phyloP scores from a whole-genome alignment of 257 asterid species.

The Craterostigma plantagineum region DNA sequence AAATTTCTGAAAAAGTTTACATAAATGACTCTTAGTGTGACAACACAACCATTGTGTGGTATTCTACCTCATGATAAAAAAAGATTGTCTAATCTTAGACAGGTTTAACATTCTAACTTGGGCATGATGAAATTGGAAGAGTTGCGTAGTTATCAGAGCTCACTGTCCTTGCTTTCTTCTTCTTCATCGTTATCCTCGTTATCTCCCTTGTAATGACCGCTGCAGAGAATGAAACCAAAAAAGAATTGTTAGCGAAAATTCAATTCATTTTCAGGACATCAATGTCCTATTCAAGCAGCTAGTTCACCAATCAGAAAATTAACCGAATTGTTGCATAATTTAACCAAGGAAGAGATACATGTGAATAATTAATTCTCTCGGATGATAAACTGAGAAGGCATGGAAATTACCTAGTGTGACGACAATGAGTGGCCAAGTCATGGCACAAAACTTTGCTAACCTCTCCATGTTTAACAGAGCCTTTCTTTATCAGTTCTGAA shows the following conservation, averaged over 20 bases:
- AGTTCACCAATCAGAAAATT: too few relatives aligned
- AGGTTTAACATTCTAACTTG: too few relatives aligned
- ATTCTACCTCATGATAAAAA: too few relatives aligned
- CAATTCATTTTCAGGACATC: too few relatives aligned
- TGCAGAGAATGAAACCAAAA: constrained; percentile 10
- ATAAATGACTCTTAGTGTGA: too few relatives aligned
- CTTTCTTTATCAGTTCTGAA: constrained; percentile 62
- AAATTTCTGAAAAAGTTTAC: too few relatives aligned
- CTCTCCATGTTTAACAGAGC: constrained; percentile 48
- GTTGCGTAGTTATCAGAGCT: constrained; percentile 18
- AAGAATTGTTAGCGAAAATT: too few relatives aligned
- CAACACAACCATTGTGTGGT: too few relatives aligned
- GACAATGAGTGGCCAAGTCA: constrained; percentile 53
- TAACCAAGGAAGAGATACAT: not conserved
- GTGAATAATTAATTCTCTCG: too few relatives aligned
- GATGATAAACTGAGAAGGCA: not conserved
- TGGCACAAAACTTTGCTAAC: constrained; percentile 69
- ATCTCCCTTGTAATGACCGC: constrained; percentile 11
- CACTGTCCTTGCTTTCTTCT: constrained; percentile 10
- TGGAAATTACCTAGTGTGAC: constrained; percentile 32
- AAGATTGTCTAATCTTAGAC: too few relatives aligned
- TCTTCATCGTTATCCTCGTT: constrained; percentile 12
- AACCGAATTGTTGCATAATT: not conserved
- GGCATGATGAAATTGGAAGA: too few relatives aligned
- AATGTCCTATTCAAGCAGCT: too few relatives aligned